phyloP scores from a whole-genome alignment of 2,329 filamentous ascomycete genomes.

The Nectriaceae sp. region DNA sequence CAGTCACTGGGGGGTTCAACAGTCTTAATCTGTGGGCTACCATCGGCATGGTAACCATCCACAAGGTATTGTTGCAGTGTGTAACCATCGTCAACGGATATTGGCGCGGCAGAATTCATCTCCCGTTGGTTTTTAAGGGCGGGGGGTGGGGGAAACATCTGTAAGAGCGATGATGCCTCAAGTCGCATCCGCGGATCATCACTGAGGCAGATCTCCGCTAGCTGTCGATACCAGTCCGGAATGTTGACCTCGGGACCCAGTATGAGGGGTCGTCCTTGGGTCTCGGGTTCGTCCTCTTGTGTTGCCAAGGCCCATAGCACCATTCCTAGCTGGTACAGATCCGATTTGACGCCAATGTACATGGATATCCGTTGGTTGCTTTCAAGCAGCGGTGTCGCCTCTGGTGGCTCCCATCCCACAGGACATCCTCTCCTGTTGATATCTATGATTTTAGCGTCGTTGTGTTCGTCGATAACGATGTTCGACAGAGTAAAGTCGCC shows the following conservation, averaged over 20 bases:
- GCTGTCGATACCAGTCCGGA: conserved; percentile 75
- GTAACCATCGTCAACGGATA: conserved; percentile 43
- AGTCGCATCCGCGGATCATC: conserved; percentile 71
- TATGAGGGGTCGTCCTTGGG: conserved; percentile 69
- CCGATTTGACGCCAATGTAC: conserved; percentile 98
- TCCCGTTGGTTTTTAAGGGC: not conserved
- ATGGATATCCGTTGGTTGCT: conserved; percentile 90
- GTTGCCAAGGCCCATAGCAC: conserved; percentile 90
- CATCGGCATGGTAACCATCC: conserved; percentile 36
- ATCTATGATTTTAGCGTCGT: conserved; percentile 95
- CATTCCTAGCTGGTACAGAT: conserved; percentile 96
- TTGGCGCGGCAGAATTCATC: conserved; percentile 22
- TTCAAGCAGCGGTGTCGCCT: conserved; percentile 81
- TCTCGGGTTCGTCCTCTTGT: conserved; percentile 87
- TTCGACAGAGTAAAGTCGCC: conserved; percentile 97
- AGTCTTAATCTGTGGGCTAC: conserved; percentile 39
- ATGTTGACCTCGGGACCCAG: conserved; percentile 61
- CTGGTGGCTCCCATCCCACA: conserved; percentile 95
- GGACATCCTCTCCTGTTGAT: conserved; percentile 98
- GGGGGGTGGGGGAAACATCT: conserved; percentile 66
- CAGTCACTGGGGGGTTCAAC: conserved; percentile 46
- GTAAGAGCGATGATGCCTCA: conserved; percentile 72
- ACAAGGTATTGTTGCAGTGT: conserved; percentile 42
- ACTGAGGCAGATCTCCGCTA: conserved; percentile 77
- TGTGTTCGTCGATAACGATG: conserved; percentile 83